A percentile compares a stretch with the other conserved stretches of the same genome.
phyloP scores from a whole-genome alignment of 2,329 filamentous ascomycete genomes.

The Hymenoscyphus repandus region DNA sequence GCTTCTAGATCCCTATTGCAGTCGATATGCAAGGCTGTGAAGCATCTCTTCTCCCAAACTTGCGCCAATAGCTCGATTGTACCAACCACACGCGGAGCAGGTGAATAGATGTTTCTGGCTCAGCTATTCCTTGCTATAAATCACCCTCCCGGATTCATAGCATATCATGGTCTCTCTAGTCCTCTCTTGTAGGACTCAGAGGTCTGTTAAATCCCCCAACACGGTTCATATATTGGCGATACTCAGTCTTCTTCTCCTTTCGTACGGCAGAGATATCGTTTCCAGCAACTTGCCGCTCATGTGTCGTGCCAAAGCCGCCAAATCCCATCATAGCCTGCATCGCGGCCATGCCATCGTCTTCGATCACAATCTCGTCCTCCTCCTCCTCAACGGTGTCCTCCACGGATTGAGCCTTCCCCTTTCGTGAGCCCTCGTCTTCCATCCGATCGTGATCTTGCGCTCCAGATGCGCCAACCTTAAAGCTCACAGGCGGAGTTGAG shows the following conservation, averaged over 20 bases:
- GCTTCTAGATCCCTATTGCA: too few relatives aligned
- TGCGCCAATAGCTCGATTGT: too few relatives aligned
- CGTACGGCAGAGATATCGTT: constrained; percentile 78
- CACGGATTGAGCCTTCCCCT: constrained; percentile 15
- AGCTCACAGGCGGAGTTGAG: constrained; percentile 29
- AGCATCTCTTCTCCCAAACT: neutral
- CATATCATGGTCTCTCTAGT: neutral
- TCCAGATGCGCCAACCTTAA: constrained; percentile 23
- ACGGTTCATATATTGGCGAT: constrained; percentile 95
- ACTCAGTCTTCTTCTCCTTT: constrained; percentile 93
- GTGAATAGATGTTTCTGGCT: too few relatives aligned
- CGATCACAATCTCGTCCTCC: constrained; percentile 45
- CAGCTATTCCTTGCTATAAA: too few relatives aligned
- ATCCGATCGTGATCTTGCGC: constrained; percentile 27
- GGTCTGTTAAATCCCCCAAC: constrained; percentile 77
- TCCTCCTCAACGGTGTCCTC: constrained; percentile 36
- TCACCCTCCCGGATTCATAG: too few relatives aligned
- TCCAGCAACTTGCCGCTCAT: constrained; percentile 80
- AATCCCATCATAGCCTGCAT: constrained; percentile 93
- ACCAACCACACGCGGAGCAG: too few relatives aligned
- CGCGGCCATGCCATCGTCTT: constrained; percentile 63
- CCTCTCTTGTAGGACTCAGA: constrained; percentile 49
- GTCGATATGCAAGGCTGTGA: neutral
- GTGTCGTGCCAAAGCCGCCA: constrained; percentile 76
- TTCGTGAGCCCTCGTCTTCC: constrained; percentile 27